phyloP scores from a whole-genome alignment of 208 protist species.

The Phytomonas sp. region DNA sequence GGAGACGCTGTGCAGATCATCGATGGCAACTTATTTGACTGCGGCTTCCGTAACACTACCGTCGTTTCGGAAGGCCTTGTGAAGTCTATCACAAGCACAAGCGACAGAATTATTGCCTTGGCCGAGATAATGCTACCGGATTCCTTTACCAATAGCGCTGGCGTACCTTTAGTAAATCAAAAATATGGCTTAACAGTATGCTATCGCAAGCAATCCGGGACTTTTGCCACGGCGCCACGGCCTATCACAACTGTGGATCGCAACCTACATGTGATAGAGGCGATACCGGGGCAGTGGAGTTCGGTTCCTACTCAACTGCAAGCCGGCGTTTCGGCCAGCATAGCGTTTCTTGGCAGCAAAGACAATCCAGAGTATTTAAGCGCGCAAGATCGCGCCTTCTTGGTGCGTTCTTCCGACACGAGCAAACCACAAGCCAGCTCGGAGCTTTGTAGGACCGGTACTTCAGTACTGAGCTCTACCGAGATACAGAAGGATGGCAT shows the following conservation, averaged over 20 bases:
- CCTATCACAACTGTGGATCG: slow-evolving; percentile 27
- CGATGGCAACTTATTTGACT: slow-evolving; percentile 62
- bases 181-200: slow-evolving; percentile 51
- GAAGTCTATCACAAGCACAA: slow-evolving; percentile 11
- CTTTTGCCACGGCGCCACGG: slow-evolving; percentile 64
- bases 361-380: slow-evolving; percentile 31
- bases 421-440: slow-evolving; percentile 4
- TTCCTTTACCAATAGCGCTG: background rate
- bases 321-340: slow-evolving; percentile 25
- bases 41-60: slow-evolving; percentile 66
- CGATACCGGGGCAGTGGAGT: slow-evolving; percentile 45
- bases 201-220: slow-evolving; percentile 43
- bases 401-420: slow-evolving; percentile 25
- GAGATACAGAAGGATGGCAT: slow-evolving; percentile 21
- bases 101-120: background rate
- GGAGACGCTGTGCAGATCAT: slow-evolving; percentile 63
- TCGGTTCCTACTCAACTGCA: slow-evolving; percentile 45
- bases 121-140: background rate
- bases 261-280: slow-evolving; percentile 39
- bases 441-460: slow-evolving; percentile 8
- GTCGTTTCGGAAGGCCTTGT: slow-evolving; percentile 30
- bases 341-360: slow-evolving; percentile 51
- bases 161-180: background rate
- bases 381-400: slow-evolving; percentile 40
- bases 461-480: slow-evolving; percentile 1